Conservation (phyloP, 495 filamentous ascomycete genomes). For the Extremus antarcticus region DNA sequence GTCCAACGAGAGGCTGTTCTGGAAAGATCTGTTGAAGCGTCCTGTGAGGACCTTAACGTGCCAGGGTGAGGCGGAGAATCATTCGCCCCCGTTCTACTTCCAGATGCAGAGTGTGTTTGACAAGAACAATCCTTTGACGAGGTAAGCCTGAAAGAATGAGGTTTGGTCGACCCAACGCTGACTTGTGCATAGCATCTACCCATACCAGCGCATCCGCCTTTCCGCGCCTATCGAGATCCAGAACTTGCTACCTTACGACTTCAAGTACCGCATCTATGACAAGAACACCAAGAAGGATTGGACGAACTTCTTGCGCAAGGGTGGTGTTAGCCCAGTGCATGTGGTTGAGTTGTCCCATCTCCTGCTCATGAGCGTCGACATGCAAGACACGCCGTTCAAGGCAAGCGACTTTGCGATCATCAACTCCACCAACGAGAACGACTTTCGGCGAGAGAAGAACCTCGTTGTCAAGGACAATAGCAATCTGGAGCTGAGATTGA, state of each 20-base stretch:
- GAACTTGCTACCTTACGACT: conserved; percentile 90
- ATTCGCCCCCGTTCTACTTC: conserved; percentile 82
- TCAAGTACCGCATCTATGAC: conserved; percentile 98
- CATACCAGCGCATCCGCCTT: conserved; percentile 85
- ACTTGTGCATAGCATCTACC: conserved; percentile 54
- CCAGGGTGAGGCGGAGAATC: conserved; percentile 66
- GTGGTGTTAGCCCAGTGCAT: conserved; percentile 91
- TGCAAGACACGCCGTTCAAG: conserved; percentile 92
- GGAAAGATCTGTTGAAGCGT: conserved; percentile 77
- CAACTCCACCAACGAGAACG: conserved; percentile 79
- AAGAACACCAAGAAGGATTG: conserved; percentile 96
- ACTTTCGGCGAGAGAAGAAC: conserved; percentile 71
- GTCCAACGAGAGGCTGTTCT: conserved; percentile 79
- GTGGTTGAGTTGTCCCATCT: conserved; percentile 93
- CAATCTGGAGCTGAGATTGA: conserved; percentile 65
- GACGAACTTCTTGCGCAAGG: conserved; percentile 95
- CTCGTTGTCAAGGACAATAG: conserved; percentile 75
- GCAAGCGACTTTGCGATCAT: conserved; percentile 94
- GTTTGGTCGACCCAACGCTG: conserved; percentile 16
- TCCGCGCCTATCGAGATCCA: conserved; percentile 88
- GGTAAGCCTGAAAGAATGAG: conserved; percentile 30
- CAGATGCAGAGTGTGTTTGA: conserved; percentile 80
- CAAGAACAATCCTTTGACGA: conserved; percentile 67
- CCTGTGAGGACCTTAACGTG: conserved; percentile 80
- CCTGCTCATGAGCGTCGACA: conserved; percentile 79